A percentile compares a stretch with the other conserved stretches of the same genome.
Evolutionary conservation across 108 stramenopile genomes (phyloP).

Genomic region (Nitzschia sp.): DNA sequence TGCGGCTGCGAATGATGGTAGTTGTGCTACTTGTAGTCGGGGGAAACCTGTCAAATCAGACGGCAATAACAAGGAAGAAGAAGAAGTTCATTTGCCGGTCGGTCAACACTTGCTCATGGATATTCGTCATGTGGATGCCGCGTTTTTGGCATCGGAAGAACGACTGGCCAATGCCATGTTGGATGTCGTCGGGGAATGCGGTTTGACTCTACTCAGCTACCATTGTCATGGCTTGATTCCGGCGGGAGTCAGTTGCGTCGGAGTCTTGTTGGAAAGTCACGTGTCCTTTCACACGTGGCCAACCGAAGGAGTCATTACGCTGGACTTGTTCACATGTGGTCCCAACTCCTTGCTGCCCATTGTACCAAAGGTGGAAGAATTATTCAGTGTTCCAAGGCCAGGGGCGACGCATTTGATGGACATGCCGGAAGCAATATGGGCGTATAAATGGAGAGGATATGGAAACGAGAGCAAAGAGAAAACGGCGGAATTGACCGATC

Average conservation of each 20-base stretch:
- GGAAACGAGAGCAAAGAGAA: not conserved
- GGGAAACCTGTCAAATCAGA: not conserved
- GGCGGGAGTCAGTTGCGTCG: constrained; percentile 71
- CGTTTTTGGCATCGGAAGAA: constrained; percentile 64
- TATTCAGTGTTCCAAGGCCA: constrained; percentile 59
- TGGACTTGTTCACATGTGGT: constrained; percentile 79
- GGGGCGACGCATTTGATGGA: not conserved
- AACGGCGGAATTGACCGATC: constrained; percentile 26
- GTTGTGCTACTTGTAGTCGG: not conserved
- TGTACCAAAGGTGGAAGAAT: constrained; percentile 51
- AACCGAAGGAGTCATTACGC: constrained; percentile 62
- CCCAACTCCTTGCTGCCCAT: constrained; percentile 55
- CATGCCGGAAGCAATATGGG: constrained; percentile 38
- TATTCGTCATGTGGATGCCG: constrained; percentile 55
- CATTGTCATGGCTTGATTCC: constrained; percentile 67
- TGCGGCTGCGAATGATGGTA: not conserved
- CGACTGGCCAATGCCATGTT: constrained; percentile 67
- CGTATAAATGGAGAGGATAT: constrained; percentile 59
- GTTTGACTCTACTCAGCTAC: constrained; percentile 57
- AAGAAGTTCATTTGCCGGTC: constrained; percentile 63
- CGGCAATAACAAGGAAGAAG: constrained; percentile 21
- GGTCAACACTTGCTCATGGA: constrained; percentile 77
- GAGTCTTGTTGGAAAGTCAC: constrained; percentile 74
- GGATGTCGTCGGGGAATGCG: constrained; percentile 54
- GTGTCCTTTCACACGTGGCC: constrained; percentile 85